phyloP scores from a whole-genome alignment of 2,329 filamentous ascomycete species.

The Beauveria varroae region DNA sequence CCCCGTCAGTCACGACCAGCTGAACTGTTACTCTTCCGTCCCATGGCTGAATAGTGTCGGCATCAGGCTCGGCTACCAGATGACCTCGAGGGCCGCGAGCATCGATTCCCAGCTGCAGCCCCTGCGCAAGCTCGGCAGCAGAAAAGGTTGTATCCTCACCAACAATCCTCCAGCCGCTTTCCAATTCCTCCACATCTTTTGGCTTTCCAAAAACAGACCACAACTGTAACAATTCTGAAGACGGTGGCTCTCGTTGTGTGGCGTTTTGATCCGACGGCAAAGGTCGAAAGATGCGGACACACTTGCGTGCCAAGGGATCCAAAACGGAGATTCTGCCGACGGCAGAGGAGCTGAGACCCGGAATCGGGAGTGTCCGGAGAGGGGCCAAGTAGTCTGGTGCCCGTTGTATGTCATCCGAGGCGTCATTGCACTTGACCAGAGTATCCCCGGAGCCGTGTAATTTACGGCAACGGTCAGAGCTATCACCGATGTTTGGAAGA shows the following conservation, averaged over 20 bases:
- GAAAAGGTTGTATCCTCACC: neutral
- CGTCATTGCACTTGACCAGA: neutral
- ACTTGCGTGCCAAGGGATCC: neutral
- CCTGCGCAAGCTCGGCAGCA: neutral
- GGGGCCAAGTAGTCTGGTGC: neutral
- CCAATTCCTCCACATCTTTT: neutral
- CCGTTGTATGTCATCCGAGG: neutral
- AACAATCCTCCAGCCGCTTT: neutral
- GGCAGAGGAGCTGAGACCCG: neutral
- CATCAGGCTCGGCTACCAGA: neutral
- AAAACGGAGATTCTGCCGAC: neutral
- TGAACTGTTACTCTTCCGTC: neutral
- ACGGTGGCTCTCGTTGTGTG: too few relatives aligned
- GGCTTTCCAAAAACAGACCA: too few relatives aligned
- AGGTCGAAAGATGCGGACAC: neutral
- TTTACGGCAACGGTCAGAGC: neutral
- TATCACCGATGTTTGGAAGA: neutral
- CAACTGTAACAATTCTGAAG: too few relatives aligned
- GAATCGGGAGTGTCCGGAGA: neutral
- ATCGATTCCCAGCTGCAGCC: neutral
- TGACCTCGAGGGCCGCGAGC: neutral
- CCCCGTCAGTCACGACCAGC: too few relatives aligned
- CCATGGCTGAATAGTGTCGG: neutral
- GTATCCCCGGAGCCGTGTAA: neutral
- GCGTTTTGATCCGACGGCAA: too few relatives aligned